phyloP scores from a whole-genome alignment of 768 basidiomycete species.

The Naganishia friedmannii region DNA sequence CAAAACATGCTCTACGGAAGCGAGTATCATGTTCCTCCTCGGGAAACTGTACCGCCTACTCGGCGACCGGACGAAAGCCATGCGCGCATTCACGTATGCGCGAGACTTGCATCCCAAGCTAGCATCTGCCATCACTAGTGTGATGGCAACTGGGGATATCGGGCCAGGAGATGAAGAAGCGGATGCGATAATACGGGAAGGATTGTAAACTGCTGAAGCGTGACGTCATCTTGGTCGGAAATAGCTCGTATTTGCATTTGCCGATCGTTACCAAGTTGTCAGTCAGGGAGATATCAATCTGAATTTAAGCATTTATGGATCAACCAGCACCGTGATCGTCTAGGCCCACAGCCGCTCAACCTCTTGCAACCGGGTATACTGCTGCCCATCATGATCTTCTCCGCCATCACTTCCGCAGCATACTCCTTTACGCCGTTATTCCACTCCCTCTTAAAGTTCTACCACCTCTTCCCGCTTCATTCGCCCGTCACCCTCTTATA shows the following conservation, averaged over 20 bases:
- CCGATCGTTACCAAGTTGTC: background rate
- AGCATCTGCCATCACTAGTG: slow-evolving; percentile 59
- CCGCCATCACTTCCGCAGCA: slow-evolving; percentile 10
- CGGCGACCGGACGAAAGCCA: slow-evolving; percentile 74
- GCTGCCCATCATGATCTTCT: background rate
- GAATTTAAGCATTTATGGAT: background rate
- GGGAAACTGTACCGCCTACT: slow-evolving; percentile 83
- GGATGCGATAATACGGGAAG: background rate
- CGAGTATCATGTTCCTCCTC: slow-evolving; percentile 93
- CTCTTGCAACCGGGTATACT: too few relatives aligned
- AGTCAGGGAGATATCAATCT: background rate
- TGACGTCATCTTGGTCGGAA: background rate
- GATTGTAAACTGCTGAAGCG: background rate
- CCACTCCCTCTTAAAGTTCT: slow-evolving; percentile 30
- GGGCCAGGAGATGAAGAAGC: slow-evolving; percentile 10
- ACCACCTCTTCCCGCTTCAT: slow-evolving; percentile 48
- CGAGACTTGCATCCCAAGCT: slow-evolving; percentile 93
- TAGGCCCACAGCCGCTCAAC: too few relatives aligned
- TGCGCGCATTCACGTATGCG: slow-evolving; percentile 80
- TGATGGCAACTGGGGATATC: slow-evolving; percentile 11
- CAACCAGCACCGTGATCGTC: too few relatives aligned
- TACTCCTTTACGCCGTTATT: slow-evolving; percentile 20
- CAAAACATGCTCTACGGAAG: slow-evolving; percentile 84
- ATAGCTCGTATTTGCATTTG: background rate
- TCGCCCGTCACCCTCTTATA: slow-evolving; percentile 54